These are phyloP conservation scores for Citrus cavaleriei DNA, from an alignment of 345 rosid genomes.

Conservation along the genomic window DNA sequence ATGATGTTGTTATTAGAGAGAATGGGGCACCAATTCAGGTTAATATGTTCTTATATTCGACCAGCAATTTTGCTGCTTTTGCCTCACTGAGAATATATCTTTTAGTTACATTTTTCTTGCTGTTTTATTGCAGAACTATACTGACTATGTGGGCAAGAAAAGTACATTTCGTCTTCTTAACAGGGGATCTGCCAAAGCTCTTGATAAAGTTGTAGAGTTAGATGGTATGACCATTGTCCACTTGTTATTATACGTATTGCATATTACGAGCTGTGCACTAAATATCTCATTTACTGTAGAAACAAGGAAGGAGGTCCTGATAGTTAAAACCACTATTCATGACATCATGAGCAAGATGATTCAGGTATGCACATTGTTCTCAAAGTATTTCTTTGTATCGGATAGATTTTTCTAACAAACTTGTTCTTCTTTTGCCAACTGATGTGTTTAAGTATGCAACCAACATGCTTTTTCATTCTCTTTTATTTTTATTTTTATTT, in stretches of 20 bases:
- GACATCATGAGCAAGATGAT: conserved; percentile 97
- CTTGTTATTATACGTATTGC: conserved; percentile 4
- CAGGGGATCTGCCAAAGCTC: conserved; percentile 97
- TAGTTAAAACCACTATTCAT: conserved; percentile 90
- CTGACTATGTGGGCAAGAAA: conserved; percentile 77
- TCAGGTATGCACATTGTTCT: conserved; percentile 45
- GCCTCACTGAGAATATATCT: not conserved
- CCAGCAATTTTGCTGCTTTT: not conserved
- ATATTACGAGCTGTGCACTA: conserved; percentile 15
- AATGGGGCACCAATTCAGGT: conserved; percentile 95
- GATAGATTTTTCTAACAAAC: not conserved
- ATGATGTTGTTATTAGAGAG: conserved; percentile 83
- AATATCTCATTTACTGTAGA: conserved; percentile 43
- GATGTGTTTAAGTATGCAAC: not conserved
- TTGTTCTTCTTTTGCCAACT: not conserved
- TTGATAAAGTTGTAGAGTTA: conserved; percentile 94
- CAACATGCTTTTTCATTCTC: not conserved
- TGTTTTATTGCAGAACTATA: conserved; percentile 53
- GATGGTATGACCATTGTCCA: conserved; percentile 53
- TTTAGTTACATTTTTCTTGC: not conserved
- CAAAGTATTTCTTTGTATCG: conserved; percentile 5
- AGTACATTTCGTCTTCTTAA: conserved; percentile 91
- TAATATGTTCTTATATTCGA: conserved; percentile 10
- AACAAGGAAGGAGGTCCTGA: conserved; percentile 67
- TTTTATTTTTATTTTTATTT: not conserved